Evolutionary conservation across 2,329 filamentous ascomycete species (phyloP).

Genomic region (Ceratocystiopsis brevicomis): DNA sequence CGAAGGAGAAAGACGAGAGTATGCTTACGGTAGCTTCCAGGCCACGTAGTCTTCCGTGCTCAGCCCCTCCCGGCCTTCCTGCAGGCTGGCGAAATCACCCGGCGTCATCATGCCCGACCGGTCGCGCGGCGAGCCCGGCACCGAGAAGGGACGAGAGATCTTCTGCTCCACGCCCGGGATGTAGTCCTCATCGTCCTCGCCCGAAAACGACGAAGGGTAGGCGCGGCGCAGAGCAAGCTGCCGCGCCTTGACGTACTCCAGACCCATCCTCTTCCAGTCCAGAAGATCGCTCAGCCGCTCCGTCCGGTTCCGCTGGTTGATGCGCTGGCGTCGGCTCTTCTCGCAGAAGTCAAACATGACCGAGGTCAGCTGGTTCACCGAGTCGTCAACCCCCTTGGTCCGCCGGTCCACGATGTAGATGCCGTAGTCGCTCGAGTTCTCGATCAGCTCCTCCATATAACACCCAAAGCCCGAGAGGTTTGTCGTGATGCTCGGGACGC

Average conservation of each 20-base stretch:
- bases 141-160: constrained; percentile 84
- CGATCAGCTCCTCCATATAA: constrained; percentile 98
- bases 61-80: constrained; percentile 82
- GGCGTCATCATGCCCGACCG: constrained; percentile 96
- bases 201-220: constrained; percentile 70
- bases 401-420: constrained; percentile 98
- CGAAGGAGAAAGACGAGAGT: not conserved
- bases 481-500: constrained; percentile 92
- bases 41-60: constrained; percentile 95
- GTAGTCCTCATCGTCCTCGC: constrained; percentile 70
- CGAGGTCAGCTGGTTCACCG: constrained; percentile 80
- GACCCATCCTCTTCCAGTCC: constrained; percentile 98
- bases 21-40: constrained; percentile 90
- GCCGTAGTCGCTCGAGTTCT: constrained; percentile 93
- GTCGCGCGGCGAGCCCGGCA: constrained; percentile 81
- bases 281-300: constrained; percentile 86
- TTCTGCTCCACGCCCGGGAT: constrained; percentile 88
- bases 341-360: constrained; percentile 87
- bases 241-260: constrained; percentile 96
- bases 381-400: constrained; percentile 90
- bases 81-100: constrained; percentile 88
- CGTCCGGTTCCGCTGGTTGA: constrained; percentile 95
- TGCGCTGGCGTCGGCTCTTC: constrained; percentile 89
- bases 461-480: constrained; percentile 96
- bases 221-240: constrained; percentile 81